These are phyloP conservation scores for Euphorbia celastroides DNA, from an alignment of 441 rosid species.

Conservation along the genomic window DNA sequence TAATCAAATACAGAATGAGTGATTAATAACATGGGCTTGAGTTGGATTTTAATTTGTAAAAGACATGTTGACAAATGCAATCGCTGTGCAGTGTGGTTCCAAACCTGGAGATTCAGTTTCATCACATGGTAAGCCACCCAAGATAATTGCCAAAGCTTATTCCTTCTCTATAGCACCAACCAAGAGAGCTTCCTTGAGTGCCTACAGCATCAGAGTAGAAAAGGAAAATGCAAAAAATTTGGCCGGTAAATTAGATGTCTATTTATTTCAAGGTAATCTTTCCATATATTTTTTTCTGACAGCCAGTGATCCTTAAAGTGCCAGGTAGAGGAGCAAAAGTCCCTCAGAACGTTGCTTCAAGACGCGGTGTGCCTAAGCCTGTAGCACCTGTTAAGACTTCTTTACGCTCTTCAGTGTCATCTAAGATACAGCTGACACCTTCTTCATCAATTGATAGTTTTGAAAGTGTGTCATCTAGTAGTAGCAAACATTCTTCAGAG, in stretches of 20 bases:
- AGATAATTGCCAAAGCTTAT: constrained; percentile 30
- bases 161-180: constrained; percentile 36
- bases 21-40: no score
- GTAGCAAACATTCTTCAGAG: constrained; percentile 34
- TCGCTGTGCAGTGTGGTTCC: constrained; percentile 35
- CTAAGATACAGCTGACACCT: constrained; percentile 46
- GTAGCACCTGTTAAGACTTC: constrained; percentile 37
- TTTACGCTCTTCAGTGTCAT: constrained; percentile 40
- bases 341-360: constrained; percentile 28
- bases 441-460: constrained; percentile 70
- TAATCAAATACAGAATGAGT: not conserved
- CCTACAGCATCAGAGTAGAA: constrained; percentile 47
- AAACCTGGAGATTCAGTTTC: constrained; percentile 32
- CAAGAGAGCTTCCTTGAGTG: constrained; percentile 51
- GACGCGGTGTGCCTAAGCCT: constrained; percentile 46
- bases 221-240: constrained; percentile 35
- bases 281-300: constrained; percentile 8
- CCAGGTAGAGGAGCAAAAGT: constrained; percentile 53
- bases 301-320: constrained; percentile 17
- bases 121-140: constrained; percentile 49
- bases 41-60: not conserved
- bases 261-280: constrained; percentile 11
- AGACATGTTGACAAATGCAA: constrained; percentile 9
- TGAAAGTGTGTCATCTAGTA: constrained; percentile 48
- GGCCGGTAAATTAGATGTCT: constrained; percentile 31